Base-by-base conservation (phyloP, 306 rosid species). In the Vigna hirtella region DNA sequence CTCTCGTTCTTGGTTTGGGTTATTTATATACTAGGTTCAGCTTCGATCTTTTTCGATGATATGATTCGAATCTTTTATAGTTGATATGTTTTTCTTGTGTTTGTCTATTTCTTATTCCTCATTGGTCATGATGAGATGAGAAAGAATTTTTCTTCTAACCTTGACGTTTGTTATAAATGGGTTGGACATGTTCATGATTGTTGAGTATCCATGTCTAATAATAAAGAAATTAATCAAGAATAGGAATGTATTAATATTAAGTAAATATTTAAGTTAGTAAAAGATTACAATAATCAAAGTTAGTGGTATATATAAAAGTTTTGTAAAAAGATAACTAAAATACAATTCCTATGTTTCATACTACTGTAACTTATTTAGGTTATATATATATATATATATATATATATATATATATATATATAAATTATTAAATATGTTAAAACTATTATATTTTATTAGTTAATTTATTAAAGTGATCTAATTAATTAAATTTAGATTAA, bases 1-100 rank as follows among this genome's bases (percentile, higher is more conserved):
- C 45, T 63, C 70, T 55, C 49, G 11, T 43, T 80, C 53, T 58
- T 45, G 70, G 72, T 74, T 74, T 61, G 70, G 63, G 72, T 58
- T 47, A 49, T 68, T 34, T n/a, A 68, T 38, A 11, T 50, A 69
- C 32, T 28, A 38, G 77, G 26, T 76, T 59, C 16, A 42, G 67
- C 30, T 61, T 58, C 78, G 26, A 28, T 61, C 53, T 11, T 48
- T 47, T 63, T 75, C 67, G 15, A 8, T 22, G 36, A 34, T 28
- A 38, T 72, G 66, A 72, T 80, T 72, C 59, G 50, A 66, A 18
- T 18, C 71, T 66, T 42, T 38, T 66, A 66, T 42, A 66, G 42
- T 66, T 66, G n/a, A 42, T 40, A 38, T 66, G n/a, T 42, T 66
- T 12, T 66, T 17, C 34, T 40, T 40, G 1, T 36, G 40, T 64